Evolutionary conservation across 2,329 filamentous ascomycete genomes (phyloP), one percentile per base, ranked within the genome.

Genomic region (Fusarium sterilihyphosum): DNA sequence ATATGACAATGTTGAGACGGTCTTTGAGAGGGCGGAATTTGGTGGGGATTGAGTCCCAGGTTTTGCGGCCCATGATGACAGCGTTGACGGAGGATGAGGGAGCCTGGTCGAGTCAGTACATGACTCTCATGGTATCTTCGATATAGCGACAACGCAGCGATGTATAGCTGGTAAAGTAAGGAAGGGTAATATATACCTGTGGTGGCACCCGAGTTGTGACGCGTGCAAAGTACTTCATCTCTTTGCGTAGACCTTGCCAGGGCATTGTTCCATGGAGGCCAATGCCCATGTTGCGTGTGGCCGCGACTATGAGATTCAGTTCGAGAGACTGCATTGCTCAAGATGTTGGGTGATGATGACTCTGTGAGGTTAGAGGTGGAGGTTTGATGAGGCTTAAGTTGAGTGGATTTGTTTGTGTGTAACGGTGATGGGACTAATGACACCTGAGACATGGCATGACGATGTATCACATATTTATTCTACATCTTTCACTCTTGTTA

Each of bases 21-120:
- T 91, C 92, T 70, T 90, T 92, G 40, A 99, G 87, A 24, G 96
- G 96, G 6, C 95, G 89, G 81, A 96, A 95, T 59, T 87, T 88
- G 12, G 86, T 80, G 5, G 96, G 96, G 69, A 99, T 96, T 73
- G 92, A 94, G 60, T 97, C 94, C 92, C 96, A 99, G 0, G 96
- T 99, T 84, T 97, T 98, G 80, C 96, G 93, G 69, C 96, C 96
- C 96, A 99, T 99, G 77, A 99, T 92, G 59, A 98, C 94, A 24
- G 94, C 93, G 82, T 95, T 96, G 74, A 85, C 66, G 47, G 84
- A 76, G 2, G 80, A 73, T 13, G 82, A 66, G 5, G 83, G 77
- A 8, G 78, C 70, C 83, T 84, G 56, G 2, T 9, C 22, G 22
- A 26, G 43, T 70, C 26, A 60, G 40, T 35, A n/a, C 8, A 20